Percentiles rank a stretch among this genome's conserved stretches.
phyloP scores from a whole-genome alignment of 2,329 filamentous ascomycete genomes.

The Fusarium bulbicola region DNA sequence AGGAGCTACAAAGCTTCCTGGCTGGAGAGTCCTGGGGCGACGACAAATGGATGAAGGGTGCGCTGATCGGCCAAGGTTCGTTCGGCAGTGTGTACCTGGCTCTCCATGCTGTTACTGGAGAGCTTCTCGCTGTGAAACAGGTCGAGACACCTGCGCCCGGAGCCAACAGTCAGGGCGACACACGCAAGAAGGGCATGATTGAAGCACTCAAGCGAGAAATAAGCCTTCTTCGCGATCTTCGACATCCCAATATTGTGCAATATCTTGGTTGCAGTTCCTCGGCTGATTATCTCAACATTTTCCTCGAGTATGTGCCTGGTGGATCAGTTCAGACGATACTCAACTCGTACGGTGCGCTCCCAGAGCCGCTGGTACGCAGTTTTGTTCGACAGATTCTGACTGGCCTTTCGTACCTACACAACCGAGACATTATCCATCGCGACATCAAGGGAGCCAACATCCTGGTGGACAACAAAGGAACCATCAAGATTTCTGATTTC shows the following conservation, averaged over 20 bases:
- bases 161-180: slow-evolving; percentile 81
- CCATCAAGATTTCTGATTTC: slow-evolving; percentile 99
- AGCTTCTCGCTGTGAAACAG: slow-evolving; percentile 98
- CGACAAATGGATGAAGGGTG: slow-evolving; percentile 99
- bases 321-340: slow-evolving; percentile 98
- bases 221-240: slow-evolving; percentile 88
- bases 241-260: slow-evolving; percentile 97
- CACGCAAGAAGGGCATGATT: slow-evolving; percentile 97
- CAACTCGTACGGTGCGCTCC: slow-evolving; percentile 95
- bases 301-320: slow-evolving; percentile 97
- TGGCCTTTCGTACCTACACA: slow-evolving; percentile 92
- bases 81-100: slow-evolving; percentile 97
- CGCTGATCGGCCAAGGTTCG: slow-evolving; percentile 94
- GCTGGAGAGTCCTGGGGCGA: slow-evolving; percentile 95
- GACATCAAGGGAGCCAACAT: slow-evolving; percentile 99
- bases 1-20: slow-evolving; percentile 89
- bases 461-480: slow-evolving; percentile 97
- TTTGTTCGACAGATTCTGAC: slow-evolving; percentile 96
- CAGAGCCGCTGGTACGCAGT: slow-evolving; percentile 92
- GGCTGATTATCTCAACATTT: slow-evolving; percentile 95
- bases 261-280: slow-evolving; percentile 96
- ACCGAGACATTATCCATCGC: slow-evolving; percentile 94
- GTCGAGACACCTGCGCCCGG: slow-evolving; percentile 87
- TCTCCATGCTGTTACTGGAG: slow-evolving; percentile 93
- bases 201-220: slow-evolving; percentile 97